These are phyloP conservation scores for Solanum lignicaule DNA, from an alignment of 257 asterid genomes.

Conservation along the genomic window DNA sequence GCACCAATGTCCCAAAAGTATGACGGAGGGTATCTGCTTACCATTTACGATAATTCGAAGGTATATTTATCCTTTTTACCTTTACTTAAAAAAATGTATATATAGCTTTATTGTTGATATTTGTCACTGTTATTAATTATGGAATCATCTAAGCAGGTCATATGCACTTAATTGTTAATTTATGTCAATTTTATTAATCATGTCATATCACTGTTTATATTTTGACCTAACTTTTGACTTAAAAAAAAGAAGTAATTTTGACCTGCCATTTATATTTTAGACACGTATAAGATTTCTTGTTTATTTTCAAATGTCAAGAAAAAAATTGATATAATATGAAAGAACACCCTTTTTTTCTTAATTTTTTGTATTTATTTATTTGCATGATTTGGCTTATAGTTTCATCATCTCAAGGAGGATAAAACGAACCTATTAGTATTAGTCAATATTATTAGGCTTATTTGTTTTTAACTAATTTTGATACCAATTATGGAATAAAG, in stretches of 20 bases:
- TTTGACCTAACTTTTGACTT: no score
- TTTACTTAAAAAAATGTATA: not conserved
- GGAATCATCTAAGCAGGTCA: not conserved
- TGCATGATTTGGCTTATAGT: not conserved
- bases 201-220: not conserved
- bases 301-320: not conserved
- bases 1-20: rapidly evolving
- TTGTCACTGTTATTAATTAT: not conserved
- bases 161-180: not conserved
- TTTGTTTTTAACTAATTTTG: not conserved
- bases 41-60: rapidly evolving
- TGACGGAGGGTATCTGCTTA: rapidly evolving
- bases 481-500: not conserved
- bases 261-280: not conserved
- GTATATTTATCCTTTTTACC: rapidly evolving
- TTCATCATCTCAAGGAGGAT: not conserved
- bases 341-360: not conserved
- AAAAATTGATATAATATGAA: no score
- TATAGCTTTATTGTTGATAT: not conserved
- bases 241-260: not conserved
- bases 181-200: not conserved
- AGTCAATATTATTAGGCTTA: not conserved
- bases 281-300: not conserved
- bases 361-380: not conserved
- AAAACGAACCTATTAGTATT: not conserved